Evolutionary conservation across 129 eudicot species (phyloP).

Genomic region (Lonicera japonica): DNA sequence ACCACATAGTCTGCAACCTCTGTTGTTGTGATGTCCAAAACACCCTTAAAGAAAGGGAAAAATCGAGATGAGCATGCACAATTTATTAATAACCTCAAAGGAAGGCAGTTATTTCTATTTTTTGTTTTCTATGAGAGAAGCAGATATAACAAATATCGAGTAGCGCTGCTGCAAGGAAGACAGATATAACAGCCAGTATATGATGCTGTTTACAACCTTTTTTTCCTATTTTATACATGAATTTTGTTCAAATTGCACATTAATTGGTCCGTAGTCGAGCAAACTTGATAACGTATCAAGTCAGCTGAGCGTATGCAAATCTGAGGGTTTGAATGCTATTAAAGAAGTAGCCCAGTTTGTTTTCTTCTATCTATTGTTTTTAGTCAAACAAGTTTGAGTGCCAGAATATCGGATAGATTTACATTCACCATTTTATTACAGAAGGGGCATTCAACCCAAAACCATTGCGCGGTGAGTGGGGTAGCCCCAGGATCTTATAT

Average conservation of each 20-base stretch:
- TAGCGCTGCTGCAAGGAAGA: neutral
- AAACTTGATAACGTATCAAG: neutral
- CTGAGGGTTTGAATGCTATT: too few relatives aligned
- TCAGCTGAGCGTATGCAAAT: neutral
- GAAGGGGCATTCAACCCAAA: too few relatives aligned
- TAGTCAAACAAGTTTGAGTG: neutral
- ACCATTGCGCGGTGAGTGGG: too few relatives aligned
- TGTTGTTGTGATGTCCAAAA: constrained; percentile 93
- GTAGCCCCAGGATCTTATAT: too few relatives aligned
- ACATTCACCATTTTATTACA: too few relatives aligned
- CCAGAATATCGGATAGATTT: neutral
- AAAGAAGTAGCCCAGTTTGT: neutral
- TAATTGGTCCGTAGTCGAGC: neutral
- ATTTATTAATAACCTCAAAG: constrained; percentile 42
- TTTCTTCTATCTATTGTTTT: too few relatives aligned
- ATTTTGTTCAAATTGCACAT: neutral
- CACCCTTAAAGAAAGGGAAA: constrained; percentile 52
- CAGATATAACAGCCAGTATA: neutral
- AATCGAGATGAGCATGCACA: constrained; percentile 6
- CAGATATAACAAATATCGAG: neutral
- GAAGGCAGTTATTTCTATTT: neutral
- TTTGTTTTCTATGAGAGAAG: neutral
- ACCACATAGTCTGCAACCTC: constrained; percentile 91
- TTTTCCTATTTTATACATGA: neutral
- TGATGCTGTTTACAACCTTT: neutral